Evolutionary conservation across 805 yeast genomes (phyloP), one percentile per base, ranked within the genome.

Genomic region (Diddensiella caesifluorescens): DNA sequence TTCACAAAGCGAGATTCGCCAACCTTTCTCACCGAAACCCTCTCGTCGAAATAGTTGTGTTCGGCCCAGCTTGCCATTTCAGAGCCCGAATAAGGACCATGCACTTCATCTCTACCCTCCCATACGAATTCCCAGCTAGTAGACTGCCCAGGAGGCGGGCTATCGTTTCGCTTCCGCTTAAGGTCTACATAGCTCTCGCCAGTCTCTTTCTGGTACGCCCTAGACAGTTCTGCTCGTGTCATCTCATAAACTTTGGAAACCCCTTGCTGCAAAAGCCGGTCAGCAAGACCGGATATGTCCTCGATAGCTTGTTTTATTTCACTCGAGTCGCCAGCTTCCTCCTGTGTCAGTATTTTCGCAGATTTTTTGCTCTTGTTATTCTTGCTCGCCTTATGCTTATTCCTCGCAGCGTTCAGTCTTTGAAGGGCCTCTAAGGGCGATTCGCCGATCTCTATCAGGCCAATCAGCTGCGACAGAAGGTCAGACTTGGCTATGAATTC

Each of bases 381-480:
- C 23, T 49, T 42, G 36, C 50, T 51, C 43, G 47, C 35, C 40
- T 47, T 49, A 33, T 51, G 46, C 50, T 45, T 46, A 35, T 51
- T 45, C 44, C 51, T 61, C 35, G 38, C 40, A 40, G 25, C 59
- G 55, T 58, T 67, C 45, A 61, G 62, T 47, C 68, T 65, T 50
- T 51, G 74, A 25, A 81, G 57, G 1, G 77, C 73, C 51, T 80
- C 85, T 56, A 75, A 48, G 1, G 80, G 71, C 0, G 78, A 70
- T 52, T 81, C 88, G 2, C 74, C 78, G 0, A 82, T 77, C 35
- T 77, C 73, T 29, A 81, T 54, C 1, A 53, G n/a, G 1, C 44
- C 57, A 2, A 79, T 69, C n/a, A 80, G 50, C 1, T 51, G 47
- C 4, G 35, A 43, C 35, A 68, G 36, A 12, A 64, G 44, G 2